Evolutionary conservation across 2,329 filamentous ascomycete species (phyloP), one percentile per base, ranked within the genome.

Genomic region (Trichoderma citrinoviride): DNA sequence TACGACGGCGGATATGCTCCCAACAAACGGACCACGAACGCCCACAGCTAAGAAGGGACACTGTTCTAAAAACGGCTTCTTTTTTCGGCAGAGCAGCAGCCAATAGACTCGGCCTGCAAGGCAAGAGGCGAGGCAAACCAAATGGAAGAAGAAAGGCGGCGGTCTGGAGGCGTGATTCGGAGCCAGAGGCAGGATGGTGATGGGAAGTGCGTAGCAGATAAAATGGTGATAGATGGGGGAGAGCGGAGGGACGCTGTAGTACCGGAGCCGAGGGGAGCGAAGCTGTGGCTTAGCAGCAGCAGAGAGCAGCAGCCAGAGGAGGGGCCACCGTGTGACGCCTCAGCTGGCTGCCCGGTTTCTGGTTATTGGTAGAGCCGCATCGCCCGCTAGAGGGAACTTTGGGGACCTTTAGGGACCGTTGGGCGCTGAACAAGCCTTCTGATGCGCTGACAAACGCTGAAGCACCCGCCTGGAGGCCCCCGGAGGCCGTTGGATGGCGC

Each of bases 351-450:
- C 40, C 2, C 15, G 10, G 55, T 27, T 27, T 25, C 19, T n/a
- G n/a, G n/a, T n/a, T n/a, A n/a, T 44, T 62, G 37, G 33, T 46
- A 40, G 55, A 65, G 62, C 62, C 62, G 62, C 62, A 58, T 37
- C 33, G 7, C 43, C 37, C 54, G 58, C 49, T 40, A 12, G 33
- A 44, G 61, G 37, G 54, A 33, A 21, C 33, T 25, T 52, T 25
- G 49, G 56, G 33, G 47, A 37, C 43, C 29, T 33, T 29, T 43
- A 7, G 54, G 23, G 43, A n/a, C 41, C 23, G 44, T 41, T 47
- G 46, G 29, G 15, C n/a, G 17, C 33, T 53, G 43, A 12, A 37
- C 33, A 37, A 12, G 5, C 33, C 33, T 14, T 1, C 10, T 37
- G 33, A 12, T 14, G 33, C 33, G 33, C 33, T 37, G 33, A 37